These are phyloP conservation scores for Syzygium aqueum DNA, from an alignment of 345 rosid species.

Conservation along the genomic window DNA sequence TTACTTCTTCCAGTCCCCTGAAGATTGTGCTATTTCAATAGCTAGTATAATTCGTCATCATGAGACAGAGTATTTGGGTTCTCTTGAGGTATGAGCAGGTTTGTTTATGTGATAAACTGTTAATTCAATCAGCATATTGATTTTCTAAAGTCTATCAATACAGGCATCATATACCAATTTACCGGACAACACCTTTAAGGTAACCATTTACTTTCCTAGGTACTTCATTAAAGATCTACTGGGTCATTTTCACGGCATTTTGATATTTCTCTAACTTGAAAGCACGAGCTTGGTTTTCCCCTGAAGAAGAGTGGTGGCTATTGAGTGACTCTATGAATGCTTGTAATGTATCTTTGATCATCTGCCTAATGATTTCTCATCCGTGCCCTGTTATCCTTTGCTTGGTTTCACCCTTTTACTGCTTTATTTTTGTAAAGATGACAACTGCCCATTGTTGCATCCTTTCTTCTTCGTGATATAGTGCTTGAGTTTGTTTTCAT, in stretches of 20 bases:
- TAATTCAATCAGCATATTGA: not conserved
- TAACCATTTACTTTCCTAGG: slow-evolving; percentile 4
- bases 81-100: slow-evolving; percentile 61
- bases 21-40: slow-evolving; percentile 67
- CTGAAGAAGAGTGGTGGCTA: not conserved
- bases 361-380: not conserved
- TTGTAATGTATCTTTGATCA: not conserved
- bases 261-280: not conserved
- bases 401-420: not conserved
- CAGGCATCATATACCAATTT: slow-evolving; percentile 89
- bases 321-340: not conserved
- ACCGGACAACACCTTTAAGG: slow-evolving; percentile 97
- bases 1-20: slow-evolving; percentile 56
- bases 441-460: not conserved
- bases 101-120: not conserved
- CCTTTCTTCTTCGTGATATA: not conserved
- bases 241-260: not conserved
- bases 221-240: not conserved
- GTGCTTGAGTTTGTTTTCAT: not conserved
- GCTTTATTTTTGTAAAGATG: not conserved
- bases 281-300: not conserved
- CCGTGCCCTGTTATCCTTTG: not conserved
- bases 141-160: not conserved
- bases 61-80: slow-evolving; percentile 78
- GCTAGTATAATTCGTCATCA: slow-evolving; percentile 71